Conservation (phyloP, 306 rosid species). For the Prunus mongolica region DNA sequence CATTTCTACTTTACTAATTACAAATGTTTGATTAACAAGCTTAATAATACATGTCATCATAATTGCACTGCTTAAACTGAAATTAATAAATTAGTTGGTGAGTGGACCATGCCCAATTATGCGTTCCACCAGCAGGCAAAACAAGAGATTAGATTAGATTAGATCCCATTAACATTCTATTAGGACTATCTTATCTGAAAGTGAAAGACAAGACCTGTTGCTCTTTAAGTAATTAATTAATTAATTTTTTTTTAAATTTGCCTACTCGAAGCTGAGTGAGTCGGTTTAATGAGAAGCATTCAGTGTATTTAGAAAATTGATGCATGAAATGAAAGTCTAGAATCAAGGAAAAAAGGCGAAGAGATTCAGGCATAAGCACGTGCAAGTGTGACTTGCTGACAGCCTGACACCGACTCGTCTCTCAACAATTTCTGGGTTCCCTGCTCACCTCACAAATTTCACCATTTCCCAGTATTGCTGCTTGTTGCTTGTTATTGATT, state of each 20-base stretch:
- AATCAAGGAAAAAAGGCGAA: neutral
- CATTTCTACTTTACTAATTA: neutral
- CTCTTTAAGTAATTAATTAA: neutral
- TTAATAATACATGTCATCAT: neutral
- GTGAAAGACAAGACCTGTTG: neutral
- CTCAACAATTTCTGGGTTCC: neutral
- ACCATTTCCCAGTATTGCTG: neutral
- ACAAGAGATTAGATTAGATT: neutral
- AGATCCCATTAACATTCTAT: neutral
- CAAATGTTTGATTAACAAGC: neutral
- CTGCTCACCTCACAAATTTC: neutral
- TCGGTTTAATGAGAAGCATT: neutral
- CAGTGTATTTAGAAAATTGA: neutral
- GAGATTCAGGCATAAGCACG: neutral
- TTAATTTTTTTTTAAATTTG: too few species aligned
- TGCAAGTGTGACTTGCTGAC: constrained; percentile 11
- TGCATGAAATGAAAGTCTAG: neutral
- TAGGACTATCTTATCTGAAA: neutral
- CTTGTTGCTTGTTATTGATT: too few species aligned
- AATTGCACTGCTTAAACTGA: neutral
- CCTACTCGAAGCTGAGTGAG: too few species aligned
- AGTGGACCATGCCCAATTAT: neutral
- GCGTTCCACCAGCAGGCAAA: neutral
- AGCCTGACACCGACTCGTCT: constrained; percentile 2
- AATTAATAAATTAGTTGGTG: neutral